Base-by-base conservation (phyloP, 2,329 filamentous ascomycete species). In the Amauroascus verrucosus region DNA sequence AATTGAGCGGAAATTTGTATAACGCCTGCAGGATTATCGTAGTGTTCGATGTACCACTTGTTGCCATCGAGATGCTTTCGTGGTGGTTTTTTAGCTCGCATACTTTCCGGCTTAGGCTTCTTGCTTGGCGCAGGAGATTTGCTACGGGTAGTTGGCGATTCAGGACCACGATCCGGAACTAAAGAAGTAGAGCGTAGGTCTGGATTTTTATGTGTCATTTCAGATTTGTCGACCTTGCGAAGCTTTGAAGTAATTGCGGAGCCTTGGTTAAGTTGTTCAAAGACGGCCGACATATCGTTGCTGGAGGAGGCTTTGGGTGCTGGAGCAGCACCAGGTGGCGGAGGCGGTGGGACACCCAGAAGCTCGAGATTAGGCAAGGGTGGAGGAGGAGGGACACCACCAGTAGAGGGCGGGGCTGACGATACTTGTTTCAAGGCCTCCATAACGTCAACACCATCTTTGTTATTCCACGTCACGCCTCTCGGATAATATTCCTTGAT, bases 191-290 rank as follows among this genome's bases (percentile, higher is more conserved):
- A 80, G 58, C 93, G 84, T 54, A 98, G 76, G 8, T 83, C 81
- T 13, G 93, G 93, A 71, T 98, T 98, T 76, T 97, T 97, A 73
- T 98, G 93, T 56, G 93, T 98, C 91, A 96, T 96, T 70, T 97
- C 79, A 51, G 86, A 93, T 66, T 84, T 85, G 72, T 96, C 91
- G 48, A 98, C 93, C 75, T 96, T 98, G 60, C 86, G 85, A 33
- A 98, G 77, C 30, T 86, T 84, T 60, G 87, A 83, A 3, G 93
- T 98, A 56, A 98, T 87, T n/a, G 81, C 77, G 56, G 87, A 82
- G 54, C 93, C 93, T 67, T 85, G 84, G 72, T 97, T 97, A 51
- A 98, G 75, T 60, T 96, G 86, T 38, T 84, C 85, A 68, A 98
- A 98, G 2, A 98, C 89, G 22, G 91, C 89, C 20, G 83, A 82